Evolutionary conservation across 805 yeast genomes (phyloP), one percentile per base, ranked within the genome.

Genomic region (Schwanniomyces pseudopolymorphus): DNA sequence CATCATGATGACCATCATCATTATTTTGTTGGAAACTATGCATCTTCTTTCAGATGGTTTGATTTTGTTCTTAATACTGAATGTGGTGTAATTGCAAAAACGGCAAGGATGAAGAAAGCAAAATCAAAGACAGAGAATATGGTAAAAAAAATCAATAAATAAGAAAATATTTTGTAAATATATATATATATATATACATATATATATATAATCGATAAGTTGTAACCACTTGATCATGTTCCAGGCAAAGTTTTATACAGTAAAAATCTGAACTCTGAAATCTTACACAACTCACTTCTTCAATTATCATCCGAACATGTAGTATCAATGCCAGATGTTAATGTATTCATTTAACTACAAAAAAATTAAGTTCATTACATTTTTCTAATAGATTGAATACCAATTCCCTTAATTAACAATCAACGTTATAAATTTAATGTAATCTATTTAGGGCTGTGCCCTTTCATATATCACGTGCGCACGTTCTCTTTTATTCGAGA

Each of bases 1-100:
- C 85, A 80, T 55, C 85, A 80, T 56, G 85, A 80, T 55, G 72
- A 74, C 48, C 85, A 80, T 53, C 85, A 80, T 52, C 85, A 79
- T 54, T 77, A 74, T 59, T 80, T 80, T 52, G 78, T 80, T 49
- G 85, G 85, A 16, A 76, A 76, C 55, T 80, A 80, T 53, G 80
- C 84, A 21, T 75, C 81, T 35, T 70, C 79, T 22, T 80, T 80
- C 65, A 75, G 83, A 58, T 78, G 81, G 79, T 78, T 81, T 78
- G 85, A 80, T 53, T 75, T 54, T 54, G 52, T 67, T 17, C 67
- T 79, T 51, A 77, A 70, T 44, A 79, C 84, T 13, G 84, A 80
- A 57, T 77, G 82, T 22, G 85, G 85, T 20, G 78, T 81, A 5
- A 69, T 62, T 47, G 81, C 80, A 16, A 80, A 78, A 60, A 58